Conservation (phyloP, 2,329 filamentous ascomycete species). For the Aspergillus luchuensis region DNA sequence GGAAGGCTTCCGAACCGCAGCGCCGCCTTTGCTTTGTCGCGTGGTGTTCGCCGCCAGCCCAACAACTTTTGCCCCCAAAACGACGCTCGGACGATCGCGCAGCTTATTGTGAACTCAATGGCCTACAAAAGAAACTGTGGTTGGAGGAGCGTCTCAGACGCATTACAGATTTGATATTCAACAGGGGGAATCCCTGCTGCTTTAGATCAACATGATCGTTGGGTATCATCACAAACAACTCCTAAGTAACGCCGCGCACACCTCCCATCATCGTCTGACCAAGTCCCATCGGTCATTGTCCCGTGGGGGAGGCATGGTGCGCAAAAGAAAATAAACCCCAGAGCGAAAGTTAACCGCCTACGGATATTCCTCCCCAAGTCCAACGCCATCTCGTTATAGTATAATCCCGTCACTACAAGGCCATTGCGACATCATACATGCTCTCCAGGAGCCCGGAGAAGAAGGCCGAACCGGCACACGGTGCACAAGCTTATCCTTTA, state of each 20-base stretch:
- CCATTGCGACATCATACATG: neutral
- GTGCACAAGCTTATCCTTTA: conserved; percentile 57
- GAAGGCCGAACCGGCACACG: neutral
- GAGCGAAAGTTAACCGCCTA: neutral
- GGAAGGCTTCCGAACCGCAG: conserved; percentile 35
- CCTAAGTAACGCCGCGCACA: conserved; percentile 12
- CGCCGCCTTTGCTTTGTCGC: conserved; percentile 24
- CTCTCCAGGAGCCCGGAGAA: neutral
- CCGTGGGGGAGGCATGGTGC: neutral
- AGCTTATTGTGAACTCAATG: neutral
- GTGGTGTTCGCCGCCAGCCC: conserved; percentile 15
- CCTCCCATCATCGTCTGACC: neutral
- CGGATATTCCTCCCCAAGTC: neutral
- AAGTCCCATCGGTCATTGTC: neutral
- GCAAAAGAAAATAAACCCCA: neutral
- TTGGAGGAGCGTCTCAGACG: neutral
- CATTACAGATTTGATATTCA: neutral
- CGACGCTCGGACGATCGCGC: neutral
- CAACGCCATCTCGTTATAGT: neutral
- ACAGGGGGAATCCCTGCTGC: neutral
- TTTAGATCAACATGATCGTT: conserved; percentile 3
- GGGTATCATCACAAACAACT: conserved; percentile 20
- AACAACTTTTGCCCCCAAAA: neutral
- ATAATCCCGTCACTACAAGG: neutral
- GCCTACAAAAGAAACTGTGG: neutral